Base-by-base conservation (phyloP, 345 rosid genomes). In the Eucalyptus cloeziana region DNA sequence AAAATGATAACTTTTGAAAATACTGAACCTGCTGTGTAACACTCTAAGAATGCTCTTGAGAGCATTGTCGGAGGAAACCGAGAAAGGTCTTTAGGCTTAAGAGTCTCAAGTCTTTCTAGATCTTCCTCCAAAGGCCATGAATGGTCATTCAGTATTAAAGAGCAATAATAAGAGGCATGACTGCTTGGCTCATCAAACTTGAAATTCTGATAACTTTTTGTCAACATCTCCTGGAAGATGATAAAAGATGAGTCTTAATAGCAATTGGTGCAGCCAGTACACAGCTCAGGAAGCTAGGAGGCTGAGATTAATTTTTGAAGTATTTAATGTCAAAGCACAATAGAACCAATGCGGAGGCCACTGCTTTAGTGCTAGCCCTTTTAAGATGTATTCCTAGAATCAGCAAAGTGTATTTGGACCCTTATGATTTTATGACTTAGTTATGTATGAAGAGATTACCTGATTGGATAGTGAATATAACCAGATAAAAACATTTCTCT, bases 171-270 rank as follows among this genome's bases (percentile, higher is more conserved):
- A 93, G 93, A 92, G 86, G 97, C 97, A 90, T 95, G 98, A 88
- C 91, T 94, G 89, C 90, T 94, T 47, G 99, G 99, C 88, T 95
- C 95, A 87, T 92, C 94, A 91, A 96, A 97, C 90, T 95, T 96
- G 88, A 91, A 92, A 90, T 97, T 97, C 89, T 94, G 92, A 86
- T 93, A 96, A 50, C 93, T 95, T 92, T 96, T 96, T 76, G 89
- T 93, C 51, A 95, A 92, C 93, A 91, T 94, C 92, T 96, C 99
- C 99, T 97, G 91, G 87, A 45, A 86, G 81, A 85, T n/a, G 88
- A 79, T 37, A 88, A 85, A 85, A 79, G 49, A 81, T 6, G n/a
- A 89, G 43, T 22, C 22, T 83, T 4, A n/a, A 21, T 22, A 80
- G 51, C 30, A 51, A 88, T 54, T 21, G 27, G 49, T 79, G 19